Base-by-base conservation (phyloP, 148 eudicot genomes). In the Dianthus caryophyllus region DNA sequence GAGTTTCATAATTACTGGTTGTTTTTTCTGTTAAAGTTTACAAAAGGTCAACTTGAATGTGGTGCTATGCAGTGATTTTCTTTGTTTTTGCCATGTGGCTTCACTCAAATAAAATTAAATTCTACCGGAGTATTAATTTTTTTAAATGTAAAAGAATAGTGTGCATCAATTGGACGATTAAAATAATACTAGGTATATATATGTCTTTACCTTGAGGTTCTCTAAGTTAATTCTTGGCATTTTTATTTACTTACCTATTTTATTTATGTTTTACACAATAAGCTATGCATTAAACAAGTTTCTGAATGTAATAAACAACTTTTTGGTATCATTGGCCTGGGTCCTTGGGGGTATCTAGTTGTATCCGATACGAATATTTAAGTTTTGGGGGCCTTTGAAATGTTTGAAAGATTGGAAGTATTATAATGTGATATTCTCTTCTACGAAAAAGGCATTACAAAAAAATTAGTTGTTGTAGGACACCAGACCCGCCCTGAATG, bases 1-100 rank as follows among this genome's bases (percentile, higher is more conserved):
- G 30, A 41, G 68, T 41, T 14, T 50, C 21, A 9, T 2, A 10
- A 36, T 70, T 24, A 48, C 30, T 65, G 55, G 41, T 36, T 11
- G 9, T 49, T 71, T 49, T 71, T 65, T 51, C 61, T 43, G 27
- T 39, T 64, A 5, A 54, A 61, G 20, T 14, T 31, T 59, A 6
- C 21, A 21, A 43, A 41, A 31, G 26, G 70, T 56, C 65, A 25
- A 24, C 18, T 62, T 44, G 58, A 64, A 11, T 62, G 15, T 38
- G 47, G 31, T 20, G 33, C 46, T 68, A 29, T 22, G 38, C 17
- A 47, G 2, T 5, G 56, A 20, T 33, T 16, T 64, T 24, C 4
- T 61, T 61, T 56, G 30, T 39, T 16, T 17, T 36, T 22, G 27
- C 20, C 38, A 30, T 21, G 53, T 43, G 65, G 43, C 48, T 57